Evolutionary conservation across 495 filamentous ascomycete genomes (phyloP).

Genomic region (Chaetomium cochliodes): DNA sequence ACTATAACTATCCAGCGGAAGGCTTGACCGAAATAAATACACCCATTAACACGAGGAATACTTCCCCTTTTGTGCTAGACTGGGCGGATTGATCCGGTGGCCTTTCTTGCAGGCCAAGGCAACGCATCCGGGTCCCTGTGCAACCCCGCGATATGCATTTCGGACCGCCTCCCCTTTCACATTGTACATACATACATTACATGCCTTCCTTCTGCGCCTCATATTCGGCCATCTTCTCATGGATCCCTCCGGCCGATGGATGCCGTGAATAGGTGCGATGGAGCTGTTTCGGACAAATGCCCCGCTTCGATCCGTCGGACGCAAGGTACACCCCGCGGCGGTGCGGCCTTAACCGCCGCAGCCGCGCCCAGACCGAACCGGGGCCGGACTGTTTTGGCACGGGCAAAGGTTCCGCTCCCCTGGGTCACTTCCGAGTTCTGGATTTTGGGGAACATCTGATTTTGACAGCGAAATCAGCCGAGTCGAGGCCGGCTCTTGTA

Average conservation of each 20-base stretch:
- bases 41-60: too few relatives aligned
- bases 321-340: slow-evolving; percentile 17
- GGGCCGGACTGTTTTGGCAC: background rate
- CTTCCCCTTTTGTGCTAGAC: too few relatives aligned
- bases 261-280: background rate
- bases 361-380: slow-evolving; percentile 1
- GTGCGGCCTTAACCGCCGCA: background rate
- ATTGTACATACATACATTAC: too few relatives aligned
- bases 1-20: too few relatives aligned
- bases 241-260: background rate
- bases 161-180: too few relatives aligned
- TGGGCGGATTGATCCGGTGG: too few relatives aligned
- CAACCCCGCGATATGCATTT: background rate
- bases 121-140: background rate
- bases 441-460: slow-evolving; percentile 33
- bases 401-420: slow-evolving; percentile 13
- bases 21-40: too few relatives aligned
- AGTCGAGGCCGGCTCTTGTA: slow-evolving; percentile 7
- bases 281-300: background rate
- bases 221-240: too few relatives aligned
- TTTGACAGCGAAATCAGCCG: slow-evolving; percentile 30
- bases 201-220: too few relatives aligned
- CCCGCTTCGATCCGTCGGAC: slow-evolving; percentile 1
- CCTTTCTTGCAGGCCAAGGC: too few relatives aligned
- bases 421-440: slow-evolving; percentile 17